Evolutionary conservation across 345 rosid species (phyloP), one percentile per base, ranked within the genome.

Genomic region (Raphanus raphanistrum): DNA sequence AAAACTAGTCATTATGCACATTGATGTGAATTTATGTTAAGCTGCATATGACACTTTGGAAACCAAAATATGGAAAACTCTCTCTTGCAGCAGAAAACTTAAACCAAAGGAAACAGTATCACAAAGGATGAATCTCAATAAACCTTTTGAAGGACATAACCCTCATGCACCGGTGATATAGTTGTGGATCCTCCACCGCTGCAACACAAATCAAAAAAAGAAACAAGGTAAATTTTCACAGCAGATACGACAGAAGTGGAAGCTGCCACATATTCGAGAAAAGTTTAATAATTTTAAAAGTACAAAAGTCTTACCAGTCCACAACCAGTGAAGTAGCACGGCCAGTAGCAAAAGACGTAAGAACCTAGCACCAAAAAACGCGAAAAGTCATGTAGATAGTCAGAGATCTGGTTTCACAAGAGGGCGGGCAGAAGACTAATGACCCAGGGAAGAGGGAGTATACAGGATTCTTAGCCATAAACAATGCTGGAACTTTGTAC

Each of bases 161-260:
- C 99, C 71, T 96, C 99, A 74, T 96, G 98, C 57, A 93, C 99
- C 1, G 99, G 98, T 71, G 97, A 88, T 74, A 93, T 87, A 55
- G 93, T 90, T 63, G 97, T 93, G 69, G 99, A 96, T 70, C 99
- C 99, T 85, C 98, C 99, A 75, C 99, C 99, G 77, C 98, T 93
- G 85, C 73, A 80, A 80, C 61, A 71, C 48, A 66, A 36, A 65
- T 43, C 21, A 11, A 59, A 28, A 54, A 64, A 17, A 63, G 7
- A 69, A 63, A 70, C 68, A 63, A 63, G 63, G 71, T 16, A 4
- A 25, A 13, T 8, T 76, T 75, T 15, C 13, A 70, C 63, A 75
- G 61, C 26, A 43, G 63, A 63, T 61, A 45, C 29, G 26, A 32
- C 57, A 71, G 12, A 70, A 45, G 63, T 80, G 25, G 73, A 59